Evolutionary conservation across 202 grass and related monocot genomes (phyloP).

Genomic region (Saccharum hybrid): DNA sequence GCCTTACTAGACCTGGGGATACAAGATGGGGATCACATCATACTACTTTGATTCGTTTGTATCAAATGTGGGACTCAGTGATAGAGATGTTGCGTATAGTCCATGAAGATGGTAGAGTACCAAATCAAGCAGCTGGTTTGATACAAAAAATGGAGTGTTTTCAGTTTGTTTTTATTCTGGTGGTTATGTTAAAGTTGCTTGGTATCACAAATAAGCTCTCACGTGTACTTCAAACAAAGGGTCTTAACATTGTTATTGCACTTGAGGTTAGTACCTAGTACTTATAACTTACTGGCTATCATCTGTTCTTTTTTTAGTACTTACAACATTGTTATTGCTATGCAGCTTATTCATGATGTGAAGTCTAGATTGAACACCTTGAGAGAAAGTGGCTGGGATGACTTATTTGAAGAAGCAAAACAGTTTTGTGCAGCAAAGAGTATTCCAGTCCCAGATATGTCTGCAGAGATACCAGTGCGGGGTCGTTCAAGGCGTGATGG

Average conservation of each 20-base stretch:
- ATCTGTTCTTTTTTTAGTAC: neutral
- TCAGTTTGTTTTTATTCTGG: neutral
- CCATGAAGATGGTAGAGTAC: neutral
- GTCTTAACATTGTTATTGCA: slow-evolving; percentile 16
- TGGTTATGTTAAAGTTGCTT: neutral
- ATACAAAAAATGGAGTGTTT: neutral
- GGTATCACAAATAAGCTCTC: no score
- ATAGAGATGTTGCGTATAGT: neutral
- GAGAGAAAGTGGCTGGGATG: neutral
- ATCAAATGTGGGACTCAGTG: neutral
- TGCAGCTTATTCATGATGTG: neutral
- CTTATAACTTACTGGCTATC: neutral
- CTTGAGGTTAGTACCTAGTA: neutral
- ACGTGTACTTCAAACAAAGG: neutral
- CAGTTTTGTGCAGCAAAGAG: no score
- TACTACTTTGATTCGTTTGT: neutral
- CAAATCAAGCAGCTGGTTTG: neutral
- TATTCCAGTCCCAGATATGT: neutral
- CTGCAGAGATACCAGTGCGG: neutral
- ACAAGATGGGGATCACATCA: neutral
- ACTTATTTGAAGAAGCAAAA: neutral
- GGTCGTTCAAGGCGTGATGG: neutral
- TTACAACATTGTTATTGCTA: no score
- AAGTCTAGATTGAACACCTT: no score
- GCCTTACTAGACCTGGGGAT: neutral